A percentile compares a stretch with the other conserved stretches of the same genome.
Conservation (phyloP, 306 rosid genomes). For the Pueraria montana region DNA sequence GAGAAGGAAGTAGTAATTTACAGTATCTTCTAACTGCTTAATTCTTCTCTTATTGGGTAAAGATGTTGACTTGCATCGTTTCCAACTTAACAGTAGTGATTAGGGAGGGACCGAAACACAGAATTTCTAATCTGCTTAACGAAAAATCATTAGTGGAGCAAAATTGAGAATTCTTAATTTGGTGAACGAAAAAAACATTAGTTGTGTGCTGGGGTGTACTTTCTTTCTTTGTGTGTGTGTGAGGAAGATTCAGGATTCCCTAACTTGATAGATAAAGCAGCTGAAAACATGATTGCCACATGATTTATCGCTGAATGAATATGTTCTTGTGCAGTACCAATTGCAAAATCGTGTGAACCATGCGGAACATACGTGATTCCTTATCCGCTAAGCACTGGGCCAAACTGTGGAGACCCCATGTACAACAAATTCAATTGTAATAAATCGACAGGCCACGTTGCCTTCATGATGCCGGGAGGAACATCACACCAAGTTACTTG, state of each 20-base stretch:
- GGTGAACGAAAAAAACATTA: too few relatives aligned
- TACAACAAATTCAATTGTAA: constrained; percentile 50
- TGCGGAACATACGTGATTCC: constrained; percentile 62
- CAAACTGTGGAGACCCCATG: constrained; percentile 58
- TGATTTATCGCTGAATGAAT: not conserved
- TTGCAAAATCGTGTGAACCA: constrained; percentile 44
- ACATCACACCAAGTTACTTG: constrained; percentile 5
- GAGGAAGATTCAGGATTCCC: too few relatives aligned
- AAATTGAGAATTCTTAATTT: too few relatives aligned
- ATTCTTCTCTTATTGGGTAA: not conserved
- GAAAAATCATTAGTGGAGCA: not conserved
- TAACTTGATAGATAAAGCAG: not conserved
- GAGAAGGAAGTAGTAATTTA: too few relatives aligned
- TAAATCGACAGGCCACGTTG: constrained; percentile 11
- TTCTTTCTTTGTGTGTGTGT: not conserved
- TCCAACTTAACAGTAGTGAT: not conserved
- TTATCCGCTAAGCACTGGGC: constrained; percentile 62
- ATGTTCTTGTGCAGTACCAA: constrained; percentile 51
- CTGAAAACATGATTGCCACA: not conserved
- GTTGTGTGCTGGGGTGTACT: not conserved
- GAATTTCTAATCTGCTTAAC: not conserved
- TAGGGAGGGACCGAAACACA: not conserved
- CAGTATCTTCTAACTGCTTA: too few relatives aligned
- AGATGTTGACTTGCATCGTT: not conserved
- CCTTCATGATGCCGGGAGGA: constrained; percentile 24